phyloP scores from a whole-genome alignment of 345 rosid genomes.

The Turnera subulata region DNA sequence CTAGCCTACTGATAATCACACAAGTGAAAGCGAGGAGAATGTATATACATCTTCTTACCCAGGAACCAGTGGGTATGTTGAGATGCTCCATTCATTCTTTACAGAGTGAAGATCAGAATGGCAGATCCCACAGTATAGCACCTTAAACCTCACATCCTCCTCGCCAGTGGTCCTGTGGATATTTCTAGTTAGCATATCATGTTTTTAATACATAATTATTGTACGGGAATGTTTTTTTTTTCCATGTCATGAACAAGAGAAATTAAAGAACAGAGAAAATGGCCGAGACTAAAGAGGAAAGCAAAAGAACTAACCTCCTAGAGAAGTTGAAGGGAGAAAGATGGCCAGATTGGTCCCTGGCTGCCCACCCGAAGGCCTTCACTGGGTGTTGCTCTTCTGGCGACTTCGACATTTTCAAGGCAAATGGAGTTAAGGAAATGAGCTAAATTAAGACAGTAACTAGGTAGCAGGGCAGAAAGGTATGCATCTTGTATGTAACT shows the following conservation, averaged over 20 bases:
- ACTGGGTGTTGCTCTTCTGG: constrained; percentile 2
- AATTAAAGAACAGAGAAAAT: too few relatives aligned
- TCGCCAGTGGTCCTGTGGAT: neutral
- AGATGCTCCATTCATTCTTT: constrained; percentile 4
- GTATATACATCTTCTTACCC: neutral
- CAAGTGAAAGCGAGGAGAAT: neutral
- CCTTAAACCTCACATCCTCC: constrained; percentile 5
- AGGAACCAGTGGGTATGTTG: constrained; percentile 10
- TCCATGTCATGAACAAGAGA: too few relatives aligned
- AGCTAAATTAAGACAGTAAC: too few relatives aligned
- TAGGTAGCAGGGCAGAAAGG: too few relatives aligned
- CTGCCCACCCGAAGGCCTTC: constrained; percentile 7
- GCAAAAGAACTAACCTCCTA: neutral
- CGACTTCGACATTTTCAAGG: neutral
- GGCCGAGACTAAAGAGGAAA: neutral
- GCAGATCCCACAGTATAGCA: constrained; percentile 7
- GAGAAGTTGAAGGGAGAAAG: constrained; percentile 8
- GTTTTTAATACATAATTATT: neutral
- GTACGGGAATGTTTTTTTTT: too few relatives aligned
- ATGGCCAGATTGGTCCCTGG: constrained; percentile 1
- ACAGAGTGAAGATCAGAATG: neutral
- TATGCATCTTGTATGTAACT: too few relatives aligned
- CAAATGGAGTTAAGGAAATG: too few relatives aligned
- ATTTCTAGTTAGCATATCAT: neutral
- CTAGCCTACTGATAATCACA: too few relatives aligned